Base-by-base conservation (phyloP, 2,329 filamentous ascomycete species). In the Trichoderma cornu-damae region DNA sequence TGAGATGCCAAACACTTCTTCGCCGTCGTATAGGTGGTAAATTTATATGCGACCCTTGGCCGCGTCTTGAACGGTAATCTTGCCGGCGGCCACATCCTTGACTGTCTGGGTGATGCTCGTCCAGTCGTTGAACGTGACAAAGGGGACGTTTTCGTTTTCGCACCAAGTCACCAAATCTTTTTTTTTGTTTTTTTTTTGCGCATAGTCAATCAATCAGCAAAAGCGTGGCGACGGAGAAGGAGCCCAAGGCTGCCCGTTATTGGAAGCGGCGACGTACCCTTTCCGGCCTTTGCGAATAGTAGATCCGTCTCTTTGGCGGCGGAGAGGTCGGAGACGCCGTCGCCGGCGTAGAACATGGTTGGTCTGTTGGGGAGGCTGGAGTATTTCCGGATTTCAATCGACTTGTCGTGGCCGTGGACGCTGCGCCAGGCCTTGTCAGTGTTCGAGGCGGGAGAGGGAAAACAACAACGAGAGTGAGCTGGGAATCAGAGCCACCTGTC, bases 351-450 rank as follows among this genome's bases (percentile, higher is more conserved):
- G 72, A 97, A 90, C 75, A 97, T 83, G 37, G 84, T 86, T 2
- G 94, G 94, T 40, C 91, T 81, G 67, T 88, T 74, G 0, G 89
- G 85, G 42, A 96, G 78, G 24, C 84, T 79, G 2, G 87, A 86
- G 74, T 97, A 97, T 51, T 90, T 90, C 63, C 89, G 85, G 67
- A 99, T 90, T 70, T 94, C 90, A 54, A 93, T 78, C 24, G 87
- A 92, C 82, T 99, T 99, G 79, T 99, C 93, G 70, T 99, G 94
- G n/a, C 94, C 94, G 67, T 95, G 95, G 59, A 86, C 81, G 68
- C 88, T 89, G 43, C 24, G 5, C 16, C 24, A 2, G n/a, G 7
- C 16, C 3, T 6, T 18, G 9, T 47, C 61, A 37, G 9, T 34
- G 16, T n/a, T 11, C n/a, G 9, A 53, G 24, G 5, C 20, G 4